Evolutionary conservation across 257 asterid genomes (phyloP).

Genomic region (Solanum infundibuliforme): DNA sequence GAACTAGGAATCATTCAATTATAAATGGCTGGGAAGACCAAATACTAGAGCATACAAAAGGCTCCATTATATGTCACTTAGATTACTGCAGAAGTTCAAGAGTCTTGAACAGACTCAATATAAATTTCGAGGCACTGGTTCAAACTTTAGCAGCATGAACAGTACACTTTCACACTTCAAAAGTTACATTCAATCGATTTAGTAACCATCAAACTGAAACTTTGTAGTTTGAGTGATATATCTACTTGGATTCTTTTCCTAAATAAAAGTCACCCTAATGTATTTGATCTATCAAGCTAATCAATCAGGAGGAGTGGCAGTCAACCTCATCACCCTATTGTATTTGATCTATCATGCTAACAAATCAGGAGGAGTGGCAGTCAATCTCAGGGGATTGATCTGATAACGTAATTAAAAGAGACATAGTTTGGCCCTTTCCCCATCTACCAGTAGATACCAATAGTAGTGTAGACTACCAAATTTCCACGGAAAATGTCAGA

Average conservation of each 20-base stretch:
- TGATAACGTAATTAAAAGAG: neutral
- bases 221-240: neutral
- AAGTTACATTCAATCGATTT: neutral
- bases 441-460: neutral
- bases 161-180: neutral
- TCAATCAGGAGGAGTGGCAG: neutral
- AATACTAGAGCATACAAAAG: neutral
- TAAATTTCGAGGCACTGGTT: neutral
- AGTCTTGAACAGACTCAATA: neutral
- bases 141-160: neutral
- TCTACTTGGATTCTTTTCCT: neutral
- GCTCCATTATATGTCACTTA: neutral
- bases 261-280: neutral
- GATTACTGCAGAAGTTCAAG: neutral
- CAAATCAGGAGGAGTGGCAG: neutral
- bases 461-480: neutral
- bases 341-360: neutral
- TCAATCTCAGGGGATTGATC: neutral
- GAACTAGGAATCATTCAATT: neutral
- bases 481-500: neutral
- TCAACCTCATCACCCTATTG: neutral
- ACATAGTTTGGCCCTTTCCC: neutral
- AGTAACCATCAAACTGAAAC: neutral
- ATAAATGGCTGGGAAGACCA: neutral
- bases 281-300: neutral